phyloP scores from a whole-genome alignment of 2,329 filamentous ascomycete genomes.

The Ceratocystis diversiconidia region DNA sequence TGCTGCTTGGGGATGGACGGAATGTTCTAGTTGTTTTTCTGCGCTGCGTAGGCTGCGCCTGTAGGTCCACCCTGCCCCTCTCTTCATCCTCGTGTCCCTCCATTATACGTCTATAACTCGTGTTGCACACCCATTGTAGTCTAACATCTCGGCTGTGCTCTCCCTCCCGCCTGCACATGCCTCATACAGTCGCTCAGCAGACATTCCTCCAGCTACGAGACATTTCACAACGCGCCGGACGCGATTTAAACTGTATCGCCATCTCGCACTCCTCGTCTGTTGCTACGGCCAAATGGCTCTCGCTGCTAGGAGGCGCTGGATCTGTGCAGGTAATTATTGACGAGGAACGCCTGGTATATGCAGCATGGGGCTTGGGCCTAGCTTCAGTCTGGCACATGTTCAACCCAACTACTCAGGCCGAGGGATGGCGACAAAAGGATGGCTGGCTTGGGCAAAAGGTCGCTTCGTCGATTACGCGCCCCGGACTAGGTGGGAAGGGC shows the following conservation, averaged over 20 bases:
- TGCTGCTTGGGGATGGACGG: constrained; percentile 32
- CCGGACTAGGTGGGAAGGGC: constrained; percentile 7
- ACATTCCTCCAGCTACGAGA: constrained; percentile 42
- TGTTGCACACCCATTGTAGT: neutral
- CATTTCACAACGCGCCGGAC: constrained; percentile 36
- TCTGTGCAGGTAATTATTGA: constrained; percentile 42
- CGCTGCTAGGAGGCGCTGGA: constrained; percentile 43
- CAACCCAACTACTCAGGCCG: constrained; percentile 38
- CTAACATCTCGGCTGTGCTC: neutral
- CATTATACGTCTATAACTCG: neutral
- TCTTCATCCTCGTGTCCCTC: constrained; percentile 7
- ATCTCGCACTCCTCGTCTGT: constrained; percentile 43
- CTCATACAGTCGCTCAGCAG: constrained; percentile 36
- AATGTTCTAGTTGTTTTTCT: constrained; percentile 37
- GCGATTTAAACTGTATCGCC: constrained; percentile 40
- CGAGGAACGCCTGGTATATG: constrained; percentile 42
- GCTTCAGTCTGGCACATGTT: constrained; percentile 38
- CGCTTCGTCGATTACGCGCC: constrained; percentile 29
- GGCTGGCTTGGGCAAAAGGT: constrained; percentile 41
- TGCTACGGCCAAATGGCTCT: constrained; percentile 43
- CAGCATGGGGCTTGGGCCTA: constrained; percentile 43
- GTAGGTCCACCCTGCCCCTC: constrained; percentile 26
- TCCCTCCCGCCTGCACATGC: neutral
- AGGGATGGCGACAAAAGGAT: constrained; percentile 37
- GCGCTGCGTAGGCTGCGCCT: constrained; percentile 42